These are phyloP conservation scores for Cyclocybe aegerita DNA, from an alignment of 768 basidiomycete genomes.

Conservation along the genomic window DNA sequence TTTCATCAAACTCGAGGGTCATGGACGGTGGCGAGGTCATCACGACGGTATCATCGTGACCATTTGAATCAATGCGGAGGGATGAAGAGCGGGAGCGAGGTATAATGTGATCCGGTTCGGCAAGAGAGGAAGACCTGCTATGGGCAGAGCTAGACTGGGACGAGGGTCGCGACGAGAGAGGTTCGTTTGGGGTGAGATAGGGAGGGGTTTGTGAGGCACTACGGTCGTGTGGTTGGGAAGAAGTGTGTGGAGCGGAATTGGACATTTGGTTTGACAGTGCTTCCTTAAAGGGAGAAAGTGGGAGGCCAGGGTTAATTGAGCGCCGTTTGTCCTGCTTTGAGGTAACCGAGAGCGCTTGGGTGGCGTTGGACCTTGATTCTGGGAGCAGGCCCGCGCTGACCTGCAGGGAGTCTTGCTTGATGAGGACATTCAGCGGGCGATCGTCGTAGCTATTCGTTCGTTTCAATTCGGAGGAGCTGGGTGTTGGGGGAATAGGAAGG, in stretches of 20 bases:
- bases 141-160: slow-evolving; percentile 30
- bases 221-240: slow-evolving; percentile 10
- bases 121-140: slow-evolving; percentile 23
- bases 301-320: slow-evolving; percentile 48
- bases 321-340: slow-evolving; percentile 43
- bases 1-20: slow-evolving; percentile 13
- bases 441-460: slow-evolving; percentile 45
- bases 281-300: slow-evolving; percentile 33
- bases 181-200: slow-evolving; percentile 8
- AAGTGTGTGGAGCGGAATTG: slow-evolving; percentile 19
- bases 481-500: slow-evolving; percentile 33
- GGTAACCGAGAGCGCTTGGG: slow-evolving; percentile 34
- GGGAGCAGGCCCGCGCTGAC: slow-evolving; percentile 11
- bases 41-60: slow-evolving; percentile 42
- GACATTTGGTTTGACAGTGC: slow-evolving; percentile 21
- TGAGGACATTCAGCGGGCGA: slow-evolving; percentile 38
- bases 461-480: slow-evolving; percentile 20
- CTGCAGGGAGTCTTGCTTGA: slow-evolving; percentile 26
- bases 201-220: slow-evolving; percentile 11
- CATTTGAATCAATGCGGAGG: slow-evolving; percentile 21
- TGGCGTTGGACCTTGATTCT: slow-evolving; percentile 9
- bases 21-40: slow-evolving; percentile 29
- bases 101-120: slow-evolving; percentile 16
- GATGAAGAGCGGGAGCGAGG: slow-evolving; percentile 37
- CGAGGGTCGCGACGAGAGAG: slow-evolving; percentile 21